phyloP scores from a whole-genome alignment of 352 stramenopile genomes.

The Plasmopara halstedii region DNA sequence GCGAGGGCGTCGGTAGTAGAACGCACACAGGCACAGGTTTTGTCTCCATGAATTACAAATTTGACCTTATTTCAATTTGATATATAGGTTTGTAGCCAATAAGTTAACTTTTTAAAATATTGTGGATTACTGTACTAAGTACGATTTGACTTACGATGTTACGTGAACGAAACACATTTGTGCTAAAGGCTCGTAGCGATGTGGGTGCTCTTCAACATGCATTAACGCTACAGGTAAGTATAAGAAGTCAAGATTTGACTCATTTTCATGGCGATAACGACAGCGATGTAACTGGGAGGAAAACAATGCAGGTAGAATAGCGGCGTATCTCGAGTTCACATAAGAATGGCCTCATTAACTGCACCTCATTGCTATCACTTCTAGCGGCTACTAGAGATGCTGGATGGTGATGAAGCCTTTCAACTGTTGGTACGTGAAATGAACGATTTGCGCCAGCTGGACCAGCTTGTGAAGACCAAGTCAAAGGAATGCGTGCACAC shows the following conservation, averaged over 20 bases:
- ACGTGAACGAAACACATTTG: slow-evolving; percentile 55
- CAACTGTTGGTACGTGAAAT: slow-evolving; percentile 45
- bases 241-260: slow-evolving; percentile 45
- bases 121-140: no score
- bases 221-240: slow-evolving; percentile 47
- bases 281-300: slow-evolving; percentile 2
- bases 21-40: slow-evolving; percentile 28
- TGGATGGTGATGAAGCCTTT: slow-evolving; percentile 49
- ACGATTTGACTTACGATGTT: slow-evolving; percentile 21
- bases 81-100: no score
- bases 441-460: slow-evolving; percentile 30
- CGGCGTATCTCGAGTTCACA: neutral
- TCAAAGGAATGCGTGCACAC: slow-evolving; percentile 22
- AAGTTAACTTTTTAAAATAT: no score
- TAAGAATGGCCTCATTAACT: neutral
- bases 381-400: slow-evolving; percentile 34
- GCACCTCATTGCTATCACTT: neutral
- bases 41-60: slow-evolving; percentile 9
- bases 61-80: no score
- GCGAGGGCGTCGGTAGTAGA: slow-evolving; percentile 35
- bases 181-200: slow-evolving; percentile 34
- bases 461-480: slow-evolving; percentile 39
- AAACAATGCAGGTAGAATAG: slow-evolving; percentile 30
- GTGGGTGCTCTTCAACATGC: slow-evolving; percentile 42
- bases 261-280: slow-evolving; percentile 39